Evolutionary conservation across 1,284 basidiomycete species (phyloP).

Genomic region (Sporisorium graminicola): DNA sequence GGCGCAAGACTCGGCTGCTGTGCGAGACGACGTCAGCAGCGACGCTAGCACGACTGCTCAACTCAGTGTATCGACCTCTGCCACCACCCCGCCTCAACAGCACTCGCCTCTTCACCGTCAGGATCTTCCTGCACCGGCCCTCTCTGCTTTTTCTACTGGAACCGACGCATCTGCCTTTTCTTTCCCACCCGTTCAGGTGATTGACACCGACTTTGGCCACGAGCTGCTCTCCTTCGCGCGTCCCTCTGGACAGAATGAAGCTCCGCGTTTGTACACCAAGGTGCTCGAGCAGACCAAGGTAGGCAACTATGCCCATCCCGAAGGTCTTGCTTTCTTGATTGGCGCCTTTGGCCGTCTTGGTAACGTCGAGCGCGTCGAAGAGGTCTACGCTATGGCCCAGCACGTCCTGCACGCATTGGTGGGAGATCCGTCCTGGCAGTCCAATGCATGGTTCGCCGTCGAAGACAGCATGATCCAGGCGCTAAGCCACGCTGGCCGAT

Average conservation of each 20-base stretch:
- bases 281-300: constrained; percentile 37
- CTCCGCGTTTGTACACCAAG: constrained; percentile 34
- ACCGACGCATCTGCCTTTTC: constrained; percentile 9
- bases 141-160: constrained; percentile 8
- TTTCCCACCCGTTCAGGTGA: constrained; percentile 53
- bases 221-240: constrained; percentile 18
- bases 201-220: constrained; percentile 58
- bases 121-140: constrained; percentile 26
- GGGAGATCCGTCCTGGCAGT: constrained; percentile 66
- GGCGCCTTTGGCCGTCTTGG: constrained; percentile 70
- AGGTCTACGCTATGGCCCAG: constrained; percentile 73
- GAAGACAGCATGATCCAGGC: constrained; percentile 67
- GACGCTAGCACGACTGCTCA: constrained; percentile 23
- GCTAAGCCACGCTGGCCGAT: constrained; percentile 62
- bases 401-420: constrained; percentile 51
- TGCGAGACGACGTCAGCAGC: constrained; percentile 16
- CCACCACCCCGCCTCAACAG: constrained; percentile 30
- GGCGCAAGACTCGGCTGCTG: constrained; percentile 1
- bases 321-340: constrained; percentile 57
- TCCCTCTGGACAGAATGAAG: constrained; percentile 23
- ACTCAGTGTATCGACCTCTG: constrained; percentile 21
- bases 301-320: constrained; percentile 56
- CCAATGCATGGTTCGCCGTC: constrained; percentile 69
- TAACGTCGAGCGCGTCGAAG: constrained; percentile 73
- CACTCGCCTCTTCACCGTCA: constrained; percentile 46